Conservation (phyloP, 345 rosid genomes). For the Trapa bicornis region DNA sequence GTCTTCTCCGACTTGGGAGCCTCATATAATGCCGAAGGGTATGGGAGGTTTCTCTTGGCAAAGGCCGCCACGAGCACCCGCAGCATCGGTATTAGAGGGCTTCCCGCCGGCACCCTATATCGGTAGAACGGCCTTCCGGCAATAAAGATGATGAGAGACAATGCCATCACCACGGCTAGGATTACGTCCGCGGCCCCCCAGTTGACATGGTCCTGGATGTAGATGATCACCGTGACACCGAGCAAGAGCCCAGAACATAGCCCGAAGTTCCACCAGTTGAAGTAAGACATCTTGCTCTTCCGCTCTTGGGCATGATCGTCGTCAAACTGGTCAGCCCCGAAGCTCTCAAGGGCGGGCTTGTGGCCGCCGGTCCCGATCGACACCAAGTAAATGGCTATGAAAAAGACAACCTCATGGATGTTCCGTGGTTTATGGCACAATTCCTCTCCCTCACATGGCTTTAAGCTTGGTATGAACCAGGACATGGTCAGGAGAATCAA, state of each 20-base stretch:
- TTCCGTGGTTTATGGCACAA: conserved; percentile 48
- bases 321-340: conserved; percentile 93
- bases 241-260: conserved; percentile 61
- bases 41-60: conserved; percentile 50
- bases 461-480: conserved; percentile 59
- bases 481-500: conserved; percentile 51
- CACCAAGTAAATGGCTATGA: conserved; percentile 65
- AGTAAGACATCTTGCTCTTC: conserved; percentile 75
- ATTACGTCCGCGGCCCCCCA: conserved; percentile 76
- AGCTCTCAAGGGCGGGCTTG: conserved; percentile 90
- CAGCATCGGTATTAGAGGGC: conserved; percentile 67
- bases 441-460: conserved; percentile 37
- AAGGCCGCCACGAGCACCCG: conserved; percentile 73
- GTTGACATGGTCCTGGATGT: conserved; percentile 60
- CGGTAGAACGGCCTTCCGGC: conserved; percentile 64
- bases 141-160: conserved; percentile 46
- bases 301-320: conserved; percentile 61
- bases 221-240: conserved; percentile 60
- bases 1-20: conserved; percentile 23
- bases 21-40: conserved; percentile 45
- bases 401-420: conserved; percentile 58
- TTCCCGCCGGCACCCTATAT: conserved; percentile 50
- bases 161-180: conserved; percentile 51
- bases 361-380: conserved; percentile 91
- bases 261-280: conserved; percentile 88